Conservation (phyloP, 139 green algal species). For the Chlorella sorokiniana region DNA sequence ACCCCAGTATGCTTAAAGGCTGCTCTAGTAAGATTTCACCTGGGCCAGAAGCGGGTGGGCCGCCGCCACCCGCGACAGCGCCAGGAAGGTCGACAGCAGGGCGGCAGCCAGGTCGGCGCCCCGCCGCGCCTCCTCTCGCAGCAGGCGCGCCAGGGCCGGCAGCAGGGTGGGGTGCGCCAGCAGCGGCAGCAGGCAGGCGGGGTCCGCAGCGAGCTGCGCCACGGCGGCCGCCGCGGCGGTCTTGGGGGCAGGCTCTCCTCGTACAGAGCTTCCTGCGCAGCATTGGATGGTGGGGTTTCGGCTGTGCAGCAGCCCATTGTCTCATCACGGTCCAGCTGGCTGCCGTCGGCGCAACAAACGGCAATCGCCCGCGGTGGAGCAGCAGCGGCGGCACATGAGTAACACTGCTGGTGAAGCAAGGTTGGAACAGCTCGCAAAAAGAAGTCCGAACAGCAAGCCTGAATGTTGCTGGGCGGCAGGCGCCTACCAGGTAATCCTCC, state of each 20-base stretch:
- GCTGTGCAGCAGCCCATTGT: background rate
- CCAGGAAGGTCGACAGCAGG: slow-evolving; percentile 78
- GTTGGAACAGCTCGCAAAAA: background rate
- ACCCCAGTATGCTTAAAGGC: too few species aligned
- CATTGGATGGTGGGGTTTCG: too few species aligned
- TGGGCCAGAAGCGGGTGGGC: slow-evolving; percentile 64
- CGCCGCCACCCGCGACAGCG: slow-evolving; percentile 76
- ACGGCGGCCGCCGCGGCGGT: slow-evolving; percentile 66
- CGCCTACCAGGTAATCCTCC: slow-evolving; percentile 74
- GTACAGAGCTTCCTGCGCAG: slow-evolving; percentile 74
- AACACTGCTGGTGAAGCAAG: too few species aligned
- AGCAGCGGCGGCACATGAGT: too few species aligned
- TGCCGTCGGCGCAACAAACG: too few species aligned
- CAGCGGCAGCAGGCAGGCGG: slow-evolving; percentile 65
- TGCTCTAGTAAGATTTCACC: background rate
- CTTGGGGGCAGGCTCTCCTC: slow-evolving; percentile 76
- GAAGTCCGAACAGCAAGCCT: too few species aligned
- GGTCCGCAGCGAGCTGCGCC: slow-evolving; percentile 66
- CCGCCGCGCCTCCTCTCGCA: slow-evolving; percentile 81
- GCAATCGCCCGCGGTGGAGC: too few species aligned
- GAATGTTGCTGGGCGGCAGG: too few species aligned
- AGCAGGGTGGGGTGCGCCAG: slow-evolving; percentile 75
- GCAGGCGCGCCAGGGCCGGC: slow-evolving; percentile 71
- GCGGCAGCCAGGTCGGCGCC: slow-evolving; percentile 80
- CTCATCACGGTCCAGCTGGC: background rate